Percentiles rank a stretch among this genome's conserved stretches.
Evolutionary conservation across 2,329 filamentous ascomycete genomes (phyloP).

Genomic region (Diplodia intermedia): DNA sequence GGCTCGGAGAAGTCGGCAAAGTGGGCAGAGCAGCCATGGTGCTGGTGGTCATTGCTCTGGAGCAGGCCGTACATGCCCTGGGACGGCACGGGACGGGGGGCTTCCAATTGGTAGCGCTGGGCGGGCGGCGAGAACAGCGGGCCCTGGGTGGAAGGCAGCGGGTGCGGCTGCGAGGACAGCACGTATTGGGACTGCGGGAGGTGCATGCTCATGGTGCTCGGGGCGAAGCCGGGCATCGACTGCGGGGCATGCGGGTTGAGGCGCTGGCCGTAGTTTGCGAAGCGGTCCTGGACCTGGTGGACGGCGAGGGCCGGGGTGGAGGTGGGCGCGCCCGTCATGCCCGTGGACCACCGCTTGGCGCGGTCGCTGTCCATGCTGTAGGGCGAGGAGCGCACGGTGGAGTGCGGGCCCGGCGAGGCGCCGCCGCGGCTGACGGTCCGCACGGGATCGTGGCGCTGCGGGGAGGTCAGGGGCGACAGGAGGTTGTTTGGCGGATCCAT

Average conservation of each 20-base stretch:
- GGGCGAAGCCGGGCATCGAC: constrained; percentile 48
- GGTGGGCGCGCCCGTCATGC: constrained; percentile 55
- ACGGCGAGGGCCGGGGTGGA: constrained; percentile 68
- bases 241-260: constrained; percentile 55
- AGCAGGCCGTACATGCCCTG: constrained; percentile 76
- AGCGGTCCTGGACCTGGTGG: constrained; percentile 64
- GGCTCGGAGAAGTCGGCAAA: constrained; percentile 77
- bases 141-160: constrained; percentile 47
- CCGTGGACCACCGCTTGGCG: constrained; percentile 79
- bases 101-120: constrained; percentile 61
- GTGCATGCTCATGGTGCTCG: constrained; percentile 43
- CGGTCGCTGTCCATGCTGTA: constrained; percentile 71
- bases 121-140: constrained; percentile 58
- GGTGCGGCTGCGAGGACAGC: constrained; percentile 48
- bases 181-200: constrained; percentile 46
- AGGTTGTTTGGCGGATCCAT: constrained; percentile 71
- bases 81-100: constrained; percentile 66
- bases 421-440: constrained; percentile 68
- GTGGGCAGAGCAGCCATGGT: constrained; percentile 66
- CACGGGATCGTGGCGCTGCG: constrained; percentile 62
- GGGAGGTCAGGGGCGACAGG: constrained; percentile 75
- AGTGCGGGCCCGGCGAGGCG: constrained; percentile 74
- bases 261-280: constrained; percentile 65
- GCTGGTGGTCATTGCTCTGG: constrained; percentile 75
- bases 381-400: constrained; percentile 71